Conservation (phyloP, 2,329 filamentous ascomycete species). For the Curvularia spicifera region DNA sequence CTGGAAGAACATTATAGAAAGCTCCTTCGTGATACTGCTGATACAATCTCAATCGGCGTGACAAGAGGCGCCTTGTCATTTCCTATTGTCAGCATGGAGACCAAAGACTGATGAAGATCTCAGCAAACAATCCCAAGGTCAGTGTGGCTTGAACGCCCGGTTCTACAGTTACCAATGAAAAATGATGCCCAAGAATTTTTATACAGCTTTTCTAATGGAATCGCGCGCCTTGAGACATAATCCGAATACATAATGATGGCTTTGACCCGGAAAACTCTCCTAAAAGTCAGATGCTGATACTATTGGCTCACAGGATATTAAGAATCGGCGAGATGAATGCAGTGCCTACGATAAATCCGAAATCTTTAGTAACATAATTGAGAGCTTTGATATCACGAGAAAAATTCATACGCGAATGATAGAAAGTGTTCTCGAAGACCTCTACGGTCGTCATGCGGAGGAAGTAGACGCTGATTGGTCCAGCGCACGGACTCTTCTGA, state of each 20-base stretch:
- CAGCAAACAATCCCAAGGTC: neutral
- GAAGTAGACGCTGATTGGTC: conserved; percentile 6
- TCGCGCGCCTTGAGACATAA: neutral
- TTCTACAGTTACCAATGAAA: neutral
- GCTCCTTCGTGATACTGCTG: neutral
- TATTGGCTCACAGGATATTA: neutral
- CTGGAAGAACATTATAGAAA: neutral
- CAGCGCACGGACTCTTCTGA: conserved; percentile 6
- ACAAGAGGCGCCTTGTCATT: conserved; percentile 64
- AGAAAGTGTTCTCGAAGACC: neutral
- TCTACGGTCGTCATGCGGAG: conserved; percentile 5
- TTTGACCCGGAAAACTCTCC: neutral
- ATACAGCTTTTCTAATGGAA: neutral
- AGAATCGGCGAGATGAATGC: neutral
- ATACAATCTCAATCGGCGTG: conserved; percentile 58
- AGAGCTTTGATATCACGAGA: neutral
- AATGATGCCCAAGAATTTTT: neutral
- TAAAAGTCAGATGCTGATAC: neutral
- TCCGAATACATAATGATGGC: neutral
- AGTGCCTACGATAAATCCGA: neutral
- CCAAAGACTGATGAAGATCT: conserved; percentile 28
- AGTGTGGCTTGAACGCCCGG: neutral
- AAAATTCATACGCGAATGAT: neutral
- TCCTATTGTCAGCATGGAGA: conserved; percentile 64
- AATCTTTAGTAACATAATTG: neutral